phyloP scores from a whole-genome alignment of 176 grass and related monocot genomes.

The Rhynchospora breviuscula region DNA sequence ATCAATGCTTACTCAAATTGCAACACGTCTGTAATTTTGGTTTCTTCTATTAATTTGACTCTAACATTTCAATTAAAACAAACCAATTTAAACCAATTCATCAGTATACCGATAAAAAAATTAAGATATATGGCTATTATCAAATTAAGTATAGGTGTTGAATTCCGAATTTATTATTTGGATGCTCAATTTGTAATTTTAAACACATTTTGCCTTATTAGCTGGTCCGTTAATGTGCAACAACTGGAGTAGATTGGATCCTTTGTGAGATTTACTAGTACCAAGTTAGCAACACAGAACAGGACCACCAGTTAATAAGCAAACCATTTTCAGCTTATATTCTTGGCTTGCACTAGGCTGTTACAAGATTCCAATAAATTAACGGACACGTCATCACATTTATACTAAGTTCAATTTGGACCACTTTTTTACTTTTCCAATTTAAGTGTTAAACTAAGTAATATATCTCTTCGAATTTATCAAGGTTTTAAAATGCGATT shows the following conservation, averaged over 20 bases:
- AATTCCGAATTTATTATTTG: background rate
- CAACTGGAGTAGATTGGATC: background rate
- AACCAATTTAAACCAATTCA: background rate
- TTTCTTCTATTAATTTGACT: background rate
- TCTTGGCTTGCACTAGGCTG: slow-evolving; percentile 9
- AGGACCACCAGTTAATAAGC: background rate
- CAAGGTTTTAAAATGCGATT: too few species aligned
- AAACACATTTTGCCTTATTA: background rate
- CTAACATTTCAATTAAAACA: background rate
- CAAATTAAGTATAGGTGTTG: background rate
- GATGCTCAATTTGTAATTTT: background rate
- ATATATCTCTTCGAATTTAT: background rate
- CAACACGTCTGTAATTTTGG: too few species aligned
- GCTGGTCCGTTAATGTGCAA: background rate
- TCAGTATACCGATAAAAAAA: background rate
- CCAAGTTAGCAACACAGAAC: background rate
- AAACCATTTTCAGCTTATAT: slow-evolving; percentile 7
- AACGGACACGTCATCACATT: slow-evolving; percentile 10
- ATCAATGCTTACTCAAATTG: too few species aligned
- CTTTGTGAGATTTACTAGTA: background rate
- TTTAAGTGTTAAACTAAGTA: background rate
- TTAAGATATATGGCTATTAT: background rate
- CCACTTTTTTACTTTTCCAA: background rate
- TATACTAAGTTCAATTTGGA: background rate
- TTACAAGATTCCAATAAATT: background rate